Conservation (phyloP, 2,329 filamentous ascomycete species). For the Alternaria metachromatica region DNA sequence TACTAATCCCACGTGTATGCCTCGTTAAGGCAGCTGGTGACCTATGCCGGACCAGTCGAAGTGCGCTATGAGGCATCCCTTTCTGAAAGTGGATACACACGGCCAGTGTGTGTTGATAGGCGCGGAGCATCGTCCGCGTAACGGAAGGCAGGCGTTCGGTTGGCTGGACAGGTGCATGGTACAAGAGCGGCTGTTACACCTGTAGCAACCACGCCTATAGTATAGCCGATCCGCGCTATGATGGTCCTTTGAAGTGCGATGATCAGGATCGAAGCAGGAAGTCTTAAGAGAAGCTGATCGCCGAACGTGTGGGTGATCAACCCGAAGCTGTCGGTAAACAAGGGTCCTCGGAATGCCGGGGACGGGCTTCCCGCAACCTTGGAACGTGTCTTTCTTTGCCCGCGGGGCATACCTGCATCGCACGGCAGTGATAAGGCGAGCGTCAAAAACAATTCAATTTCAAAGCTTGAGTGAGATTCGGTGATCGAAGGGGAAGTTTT, state of each 20-base stretch:
- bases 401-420: neutral
- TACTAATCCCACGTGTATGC: constrained; percentile 7
- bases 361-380: neutral
- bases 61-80: neutral
- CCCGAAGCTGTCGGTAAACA: neutral
- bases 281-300: neutral
- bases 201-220: neutral
- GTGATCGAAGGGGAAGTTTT: neutral
- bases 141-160: neutral
- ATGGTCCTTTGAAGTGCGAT: no score
- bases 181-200: neutral
- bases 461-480: neutral
- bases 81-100: neutral
- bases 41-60: neutral
- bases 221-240: neutral
- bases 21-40: constrained; percentile 1
- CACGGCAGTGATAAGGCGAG: neutral
- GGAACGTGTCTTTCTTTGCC: neutral
- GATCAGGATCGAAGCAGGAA: neutral
- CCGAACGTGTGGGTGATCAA: neutral
- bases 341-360: neutral
- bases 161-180: neutral
- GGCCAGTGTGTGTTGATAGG: neutral
- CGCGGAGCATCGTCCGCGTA: neutral
- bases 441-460: neutral